Evolutionary conservation across 768 basidiomycete species (phyloP).

Genomic region (Mycena epipterygia): DNA sequence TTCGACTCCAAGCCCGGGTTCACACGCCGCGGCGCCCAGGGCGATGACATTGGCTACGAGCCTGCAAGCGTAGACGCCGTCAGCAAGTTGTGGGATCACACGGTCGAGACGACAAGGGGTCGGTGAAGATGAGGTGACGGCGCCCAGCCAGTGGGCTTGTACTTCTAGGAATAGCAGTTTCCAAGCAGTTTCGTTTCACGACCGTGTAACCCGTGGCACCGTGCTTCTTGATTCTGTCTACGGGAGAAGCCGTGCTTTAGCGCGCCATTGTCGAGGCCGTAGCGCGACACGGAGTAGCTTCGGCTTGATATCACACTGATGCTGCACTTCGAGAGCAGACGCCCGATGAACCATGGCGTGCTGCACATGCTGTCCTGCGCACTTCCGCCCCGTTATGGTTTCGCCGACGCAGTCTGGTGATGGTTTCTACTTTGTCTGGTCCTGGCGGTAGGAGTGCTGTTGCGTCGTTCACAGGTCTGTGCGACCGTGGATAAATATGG

Average conservation of each 20-base stretch:
- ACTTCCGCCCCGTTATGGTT: too few species aligned
- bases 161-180: background rate
- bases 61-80: constrained; percentile 22
- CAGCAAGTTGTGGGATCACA: constrained; percentile 39
- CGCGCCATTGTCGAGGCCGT: background rate
- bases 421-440: too few species aligned
- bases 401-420: too few species aligned
- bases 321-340: background rate
- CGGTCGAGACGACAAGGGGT: constrained; percentile 25
- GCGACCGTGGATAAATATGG: background rate
- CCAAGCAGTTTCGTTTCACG: background rate
- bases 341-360: background rate
- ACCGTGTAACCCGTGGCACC: background rate
- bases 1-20: constrained; percentile 32
- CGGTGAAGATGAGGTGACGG: background rate
- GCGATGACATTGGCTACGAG: constrained; percentile 38
- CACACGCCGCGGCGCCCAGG: constrained; percentile 31
- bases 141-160: background rate
- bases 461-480: background rate
- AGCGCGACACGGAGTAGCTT: background rate
- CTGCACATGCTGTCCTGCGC: background rate
- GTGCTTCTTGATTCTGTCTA: background rate
- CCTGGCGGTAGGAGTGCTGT: background rate
- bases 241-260: background rate
- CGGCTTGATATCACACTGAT: background rate